Base-by-base conservation (phyloP, 1,284 basidiomycete species). In the Ustilago shanxiensis region DNA sequence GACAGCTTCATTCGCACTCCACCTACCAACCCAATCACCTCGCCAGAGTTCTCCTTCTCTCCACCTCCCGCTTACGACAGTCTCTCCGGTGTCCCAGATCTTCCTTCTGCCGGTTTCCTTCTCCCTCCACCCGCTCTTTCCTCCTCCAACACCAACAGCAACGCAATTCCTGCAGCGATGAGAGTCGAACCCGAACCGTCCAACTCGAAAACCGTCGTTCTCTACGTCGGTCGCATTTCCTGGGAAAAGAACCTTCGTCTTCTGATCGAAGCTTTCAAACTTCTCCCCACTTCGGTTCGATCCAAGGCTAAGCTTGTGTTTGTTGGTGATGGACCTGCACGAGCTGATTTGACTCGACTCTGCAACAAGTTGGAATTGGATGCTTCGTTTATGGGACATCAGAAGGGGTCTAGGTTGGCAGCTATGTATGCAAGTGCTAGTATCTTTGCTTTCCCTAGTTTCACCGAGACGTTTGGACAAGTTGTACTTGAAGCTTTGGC, bases 201-300 rank as follows among this genome's bases (percentile, higher is more conserved):
- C 16, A 66, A 80, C 74, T 82, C 70, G 62, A 83, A 79, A 60
- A 80, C 75, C 14, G 86, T 87, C 33, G 75, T 87, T 3, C 86
- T 87, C 20, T 88, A 87, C 71, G 87, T 87, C 60, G 87, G 86
- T 26, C 83, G 86, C 22, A 84, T 88, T 49, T 88, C 88, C 2
- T 89, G 89, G 88, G 89, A 90, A 82, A 90, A 90, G 85, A 90
- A 90, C 79, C 87, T 90, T 2, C 86, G 88, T n/a, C 86, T 90
- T 7, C 85, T 90, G 6, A 87, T 90, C 54, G 86, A 88, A 55
- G 88, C 89, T 1, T 89, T 88, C 78, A 76, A 81, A 6, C 68
- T 84, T 6, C 82, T 89, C 3, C 79, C 83, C 1, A 58, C 53
- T 59, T 20, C 81, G 63, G 60, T 66, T 70, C 61, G 62, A 58